Conservation (phyloP, 495 filamentous ascomycete genomes). For the Platismatia glauca region DNA sequence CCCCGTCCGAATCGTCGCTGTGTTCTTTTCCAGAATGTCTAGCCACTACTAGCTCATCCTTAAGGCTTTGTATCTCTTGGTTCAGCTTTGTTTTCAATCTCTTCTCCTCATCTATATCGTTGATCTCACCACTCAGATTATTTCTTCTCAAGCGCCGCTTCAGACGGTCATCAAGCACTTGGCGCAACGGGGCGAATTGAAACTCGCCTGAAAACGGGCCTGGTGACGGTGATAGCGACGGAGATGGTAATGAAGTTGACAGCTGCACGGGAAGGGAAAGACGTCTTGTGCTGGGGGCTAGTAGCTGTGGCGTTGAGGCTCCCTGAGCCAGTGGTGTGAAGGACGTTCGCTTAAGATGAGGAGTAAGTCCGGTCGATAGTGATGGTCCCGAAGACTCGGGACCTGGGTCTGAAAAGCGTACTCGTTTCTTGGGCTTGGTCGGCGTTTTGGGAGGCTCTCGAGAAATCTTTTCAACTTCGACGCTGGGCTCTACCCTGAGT, state of each 20-base stretch:
- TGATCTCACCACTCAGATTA: conserved; percentile 68
- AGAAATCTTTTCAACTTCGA: conserved; percentile 2
- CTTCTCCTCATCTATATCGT: conserved; percentile 52
- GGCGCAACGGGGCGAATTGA: conserved; percentile 60
- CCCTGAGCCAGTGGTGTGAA: conserved; percentile 28
- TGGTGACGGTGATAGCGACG: conserved; percentile 20
- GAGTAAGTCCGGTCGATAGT: conserved; percentile 58
- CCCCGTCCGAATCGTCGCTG: conserved; percentile 11
- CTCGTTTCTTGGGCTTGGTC: conserved; percentile 45
- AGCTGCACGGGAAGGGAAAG: conserved; percentile 28
- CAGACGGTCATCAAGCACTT: conserved; percentile 61
- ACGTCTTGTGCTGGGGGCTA: conserved; percentile 24
- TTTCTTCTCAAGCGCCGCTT: conserved; percentile 61
- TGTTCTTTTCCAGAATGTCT: conserved; percentile 30
- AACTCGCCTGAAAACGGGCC: conserved; percentile 31
- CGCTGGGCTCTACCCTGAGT: conserved; percentile 7
- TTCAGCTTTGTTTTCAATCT: conserved; percentile 39
- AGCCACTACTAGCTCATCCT: conserved; percentile 41
- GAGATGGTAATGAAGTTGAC: conserved; percentile 23
- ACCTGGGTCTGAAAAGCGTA: conserved; percentile 66
- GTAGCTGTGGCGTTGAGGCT: conserved; percentile 27
- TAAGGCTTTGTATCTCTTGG: conserved; percentile 43
- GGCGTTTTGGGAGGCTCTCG: conserved; percentile 20
- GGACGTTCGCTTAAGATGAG: conserved; percentile 51
- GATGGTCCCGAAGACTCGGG: conserved; percentile 32